Evolutionary conservation across 2,329 filamentous ascomycete species (phyloP), one percentile per base, ranked within the genome.

Genomic region (Paraphoma chrysanthemicola): DNA sequence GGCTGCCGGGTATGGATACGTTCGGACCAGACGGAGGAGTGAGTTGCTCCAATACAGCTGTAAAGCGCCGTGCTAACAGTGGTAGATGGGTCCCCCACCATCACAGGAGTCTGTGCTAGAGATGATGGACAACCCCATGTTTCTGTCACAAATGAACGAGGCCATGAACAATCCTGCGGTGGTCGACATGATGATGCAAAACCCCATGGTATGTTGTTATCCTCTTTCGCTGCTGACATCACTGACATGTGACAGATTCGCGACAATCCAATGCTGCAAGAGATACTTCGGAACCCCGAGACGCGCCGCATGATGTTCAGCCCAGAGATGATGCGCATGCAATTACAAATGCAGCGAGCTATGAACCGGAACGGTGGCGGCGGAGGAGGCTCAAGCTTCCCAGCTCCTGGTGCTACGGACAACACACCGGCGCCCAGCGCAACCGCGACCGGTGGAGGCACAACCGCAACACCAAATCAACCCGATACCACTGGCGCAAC

Each of bases 21-120:
- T 98, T 99, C 76, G 94, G 95, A 12, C 92, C 93, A 28, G 94
- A 98, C 73, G 94, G 94, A 69, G 94, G 94, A 57, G 93, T 96
- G 84, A 84, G 92, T 42, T 23, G 23, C 23, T 23, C 23, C 23
- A 23, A 23, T 23, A 23, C 5, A 2, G 23, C 23, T 23, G 23
- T 23, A 23, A n/a, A 42, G 39, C 39, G 23, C 14, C 42, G 56
- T 58, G 51, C 66, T 76, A 57, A 74, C 56, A 49, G 14, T 11
- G 14, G n/a, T 44, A 96, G 93, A 97, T 97, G 93, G 92, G 93
- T 36, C 90, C 93, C 33, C 92, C 92, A 33, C 92, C 86, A 72
- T 87, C 88, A 72, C 87, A 92, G 57, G 93, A 97, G 55, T 85
- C 90, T 56, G 86, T 99, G 75, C 86, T 92, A 54, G 85, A 88